Base-by-base conservation (phyloP, 202 grass and related monocot species). In the Panicum hallii region DNA sequence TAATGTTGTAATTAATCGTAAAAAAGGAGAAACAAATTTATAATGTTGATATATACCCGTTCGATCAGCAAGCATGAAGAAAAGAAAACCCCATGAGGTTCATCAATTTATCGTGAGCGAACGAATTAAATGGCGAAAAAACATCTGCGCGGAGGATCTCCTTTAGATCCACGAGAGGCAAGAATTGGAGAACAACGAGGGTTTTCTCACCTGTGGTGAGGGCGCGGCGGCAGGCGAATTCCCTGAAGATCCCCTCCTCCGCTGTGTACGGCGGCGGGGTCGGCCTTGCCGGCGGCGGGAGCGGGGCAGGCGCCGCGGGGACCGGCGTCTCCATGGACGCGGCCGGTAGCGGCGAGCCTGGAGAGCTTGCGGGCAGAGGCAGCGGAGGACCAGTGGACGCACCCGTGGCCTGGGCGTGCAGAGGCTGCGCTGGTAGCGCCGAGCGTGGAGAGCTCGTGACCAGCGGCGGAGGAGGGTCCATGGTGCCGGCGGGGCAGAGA, bases 161-260 rank as follows among this genome's bases (percentile, higher is more conserved):
- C 30, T 4, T 67, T 67, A 43, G 38, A 68, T 43, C 36, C 65
- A 22, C 9, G 7, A 22, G 19, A 44, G 40, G 41, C 38, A n/a
- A 43, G 17, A 68, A 42, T 4, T 36, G 36, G 16, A 36, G 63
- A 66, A 41, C 34, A 36, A 40, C 34, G 63, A 19, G 62, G 62
- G 28, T 64, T 64, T 36, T 34, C 36, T 68, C 38, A 43, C 65
- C 65, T 43, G 19, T 43, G 65, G 65, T 68, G 65, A 68, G 65
- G 65, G 65, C 65, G 17, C 65, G 65, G 65, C 65, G 65, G 65
- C 3, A 43, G 38, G 17, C 0, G 65, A n/a, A 68, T 4, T 68
- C 65, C 40, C 65, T 43, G 65, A 68, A 68, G 40, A 68, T 43
- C 4, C 16, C 0, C 65, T 43, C 38, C 16, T 43, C 38, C 16